These are phyloP conservation scores for Flaveria bidentis DNA, from an alignment of 129 eudicot genomes.

Conservation along the genomic window DNA sequence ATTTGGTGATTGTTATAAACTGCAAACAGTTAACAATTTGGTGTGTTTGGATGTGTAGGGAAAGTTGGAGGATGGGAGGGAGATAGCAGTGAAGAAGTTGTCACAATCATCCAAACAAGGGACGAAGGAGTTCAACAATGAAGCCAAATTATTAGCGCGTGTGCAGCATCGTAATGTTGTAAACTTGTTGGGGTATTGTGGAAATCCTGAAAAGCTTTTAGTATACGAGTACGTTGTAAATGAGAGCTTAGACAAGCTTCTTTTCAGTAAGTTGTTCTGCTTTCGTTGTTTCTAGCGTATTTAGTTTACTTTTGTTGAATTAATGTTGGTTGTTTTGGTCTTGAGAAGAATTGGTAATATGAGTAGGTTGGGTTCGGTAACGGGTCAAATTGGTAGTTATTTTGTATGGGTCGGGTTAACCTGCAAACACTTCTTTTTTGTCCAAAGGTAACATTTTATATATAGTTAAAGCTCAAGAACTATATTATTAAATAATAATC, in stretches of 20 bases:
- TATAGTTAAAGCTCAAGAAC: background rate
- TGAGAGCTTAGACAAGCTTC: conserved; percentile 79
- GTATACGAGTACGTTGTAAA: conserved; percentile 71
- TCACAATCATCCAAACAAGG: conserved; percentile 69
- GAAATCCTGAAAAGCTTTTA: conserved; percentile 58
- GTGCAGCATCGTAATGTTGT: conserved; percentile 83
- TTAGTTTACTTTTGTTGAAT: background rate
- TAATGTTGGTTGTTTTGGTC: background rate
- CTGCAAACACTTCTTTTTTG: background rate
- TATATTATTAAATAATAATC: background rate
- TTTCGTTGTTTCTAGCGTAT: background rate
- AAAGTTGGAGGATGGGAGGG: conserved; percentile 68
- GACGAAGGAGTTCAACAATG: conserved; percentile 60
- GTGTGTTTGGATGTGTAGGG: conserved; percentile 47
- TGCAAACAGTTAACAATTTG: background rate
- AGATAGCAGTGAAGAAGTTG: conserved; percentile 69
- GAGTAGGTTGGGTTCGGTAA: background rate
- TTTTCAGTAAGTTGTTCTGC: conserved; percentile 56
- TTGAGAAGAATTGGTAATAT: background rate
- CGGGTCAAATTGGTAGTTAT: background rate
- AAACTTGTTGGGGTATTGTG: conserved; percentile 67
- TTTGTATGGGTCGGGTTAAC: background rate
- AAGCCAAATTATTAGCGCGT: conserved; percentile 66
- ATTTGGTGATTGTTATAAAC: background rate
- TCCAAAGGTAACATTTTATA: background rate